Evolutionary conservation across 768 basidiomycete genomes (phyloP), one percentile per base, ranked within the genome.

Genomic region (Leucosporidium creatinivorum): DNA sequence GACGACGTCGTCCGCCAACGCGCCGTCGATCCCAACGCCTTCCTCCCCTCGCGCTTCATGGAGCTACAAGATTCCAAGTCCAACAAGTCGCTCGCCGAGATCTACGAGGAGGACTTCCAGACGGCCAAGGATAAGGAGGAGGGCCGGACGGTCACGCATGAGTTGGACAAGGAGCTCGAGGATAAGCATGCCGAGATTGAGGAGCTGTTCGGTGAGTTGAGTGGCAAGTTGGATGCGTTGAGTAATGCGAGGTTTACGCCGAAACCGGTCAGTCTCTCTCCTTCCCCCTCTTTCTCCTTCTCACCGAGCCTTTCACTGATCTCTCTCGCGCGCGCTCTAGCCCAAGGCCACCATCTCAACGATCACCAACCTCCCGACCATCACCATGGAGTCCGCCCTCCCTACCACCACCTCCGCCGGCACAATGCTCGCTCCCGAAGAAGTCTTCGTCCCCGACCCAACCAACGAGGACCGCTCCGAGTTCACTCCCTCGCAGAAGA

Each of bases 241-340:
- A 90, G 89, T 77, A 98, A 97, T 76, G 87, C 93, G 2, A 91
- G 97, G 77, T 98, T 92, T 77, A 88, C 90, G 21, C 96, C 94
- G 1, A 97, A 97, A 78, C 86, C 86, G 77, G 94, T 94, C 69
- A 62, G 86, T 81, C 19, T 25, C 12, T 5, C 5, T 12, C 26
- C 44, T 25, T 50, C 44, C 26, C 55, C 30, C 19, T 25, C 23
- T 31, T n/a, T 4, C 52, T n/a, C 19, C 48, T 15, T n/a, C 26
- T 15, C 21, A n/a, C 23, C 30, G 26, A 12, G 19, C 50, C 25
- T n/a, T 36, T 9, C 19, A 54, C n/a, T 63, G 21, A 62, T 28
- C 39, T 47, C 0, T 2, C 28, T 18, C 39, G 17, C n/a, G 8
- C n/a, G n/a, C 23, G 9, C 23, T 33, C 3, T 36, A 97, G 93